Evolutionary conservation across 805 yeast species (phyloP).

Genomic region (Candida alai): DNA sequence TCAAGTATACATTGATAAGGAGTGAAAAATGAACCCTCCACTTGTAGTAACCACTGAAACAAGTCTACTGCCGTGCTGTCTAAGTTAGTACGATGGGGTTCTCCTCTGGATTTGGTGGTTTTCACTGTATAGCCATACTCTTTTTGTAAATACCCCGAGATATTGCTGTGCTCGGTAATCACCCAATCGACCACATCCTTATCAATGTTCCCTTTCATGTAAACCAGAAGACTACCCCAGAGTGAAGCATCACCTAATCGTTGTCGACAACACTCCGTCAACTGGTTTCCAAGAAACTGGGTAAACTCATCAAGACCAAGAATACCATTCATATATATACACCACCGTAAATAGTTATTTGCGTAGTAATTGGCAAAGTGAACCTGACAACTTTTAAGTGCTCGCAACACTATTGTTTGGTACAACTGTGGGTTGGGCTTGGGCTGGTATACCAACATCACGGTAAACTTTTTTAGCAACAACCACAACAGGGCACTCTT

Average conservation of each 20-base stretch:
- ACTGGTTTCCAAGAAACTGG: constrained; percentile 2
- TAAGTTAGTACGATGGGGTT: too few relatives aligned
- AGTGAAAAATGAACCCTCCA: constrained; percentile 10
- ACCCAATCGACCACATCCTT: too few relatives aligned
- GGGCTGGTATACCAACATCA: constrained; percentile 12
- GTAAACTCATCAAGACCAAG: background rate
- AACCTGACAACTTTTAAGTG: constrained; percentile 25
- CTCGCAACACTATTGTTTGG: constrained; percentile 7
- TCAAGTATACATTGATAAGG: constrained; percentile 9
- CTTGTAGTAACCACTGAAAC: constrained; percentile 13
- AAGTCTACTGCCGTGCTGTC: too few relatives aligned
- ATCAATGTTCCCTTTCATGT: too few relatives aligned
- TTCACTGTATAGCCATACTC: too few relatives aligned
- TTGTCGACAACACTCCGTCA: constrained; percentile 12
- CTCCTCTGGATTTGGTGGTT: too few relatives aligned
- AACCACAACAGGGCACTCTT: constrained; percentile 39
- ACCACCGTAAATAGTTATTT: constrained; percentile 29
- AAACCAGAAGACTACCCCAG: constrained; percentile 18
- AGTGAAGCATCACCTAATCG: constrained; percentile 20
- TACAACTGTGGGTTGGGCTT: too few relatives aligned
- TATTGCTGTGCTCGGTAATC: too few relatives aligned
- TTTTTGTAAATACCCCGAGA: too few relatives aligned
- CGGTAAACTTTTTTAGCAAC: constrained; percentile 24
- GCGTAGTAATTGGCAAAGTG: constrained; percentile 42
- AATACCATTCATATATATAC: constrained; percentile 13